phyloP scores from a whole-genome alignment of 768 basidiomycete species.

The Suillus americanus region DNA sequence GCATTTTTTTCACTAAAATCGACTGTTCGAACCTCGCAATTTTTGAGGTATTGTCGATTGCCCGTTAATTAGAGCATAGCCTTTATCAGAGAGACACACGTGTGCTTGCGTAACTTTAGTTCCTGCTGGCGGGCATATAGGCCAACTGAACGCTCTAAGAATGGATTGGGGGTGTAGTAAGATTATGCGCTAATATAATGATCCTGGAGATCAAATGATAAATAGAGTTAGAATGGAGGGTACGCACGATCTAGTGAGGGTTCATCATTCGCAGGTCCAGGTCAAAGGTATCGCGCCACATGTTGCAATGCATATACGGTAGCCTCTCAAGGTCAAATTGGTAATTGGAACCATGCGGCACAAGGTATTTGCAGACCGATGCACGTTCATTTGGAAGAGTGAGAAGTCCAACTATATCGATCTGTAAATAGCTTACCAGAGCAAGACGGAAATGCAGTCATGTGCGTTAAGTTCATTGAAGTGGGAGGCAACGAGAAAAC shows the following conservation, averaged over 20 bases:
- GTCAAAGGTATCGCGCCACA: neutral
- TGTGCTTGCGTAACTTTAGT: neutral
- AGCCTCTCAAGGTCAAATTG: neutral
- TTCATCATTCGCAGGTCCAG: neutral
- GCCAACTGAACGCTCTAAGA: neutral
- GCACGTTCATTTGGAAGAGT: neutral
- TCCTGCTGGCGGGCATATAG: neutral
- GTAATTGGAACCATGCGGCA: neutral
- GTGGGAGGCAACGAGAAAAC: neutral
- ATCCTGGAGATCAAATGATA: neutral
- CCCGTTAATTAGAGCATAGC: neutral
- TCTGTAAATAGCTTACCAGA: neutral
- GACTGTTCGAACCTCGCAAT: neutral
- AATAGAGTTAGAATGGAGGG: neutral
- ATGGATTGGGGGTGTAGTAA: neutral
- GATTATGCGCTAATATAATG: neutral
- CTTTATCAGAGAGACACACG: neutral
- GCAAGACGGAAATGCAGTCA: neutral
- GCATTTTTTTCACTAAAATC: neutral
- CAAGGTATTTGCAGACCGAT: neutral
- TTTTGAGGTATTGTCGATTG: neutral
- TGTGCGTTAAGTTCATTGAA: neutral
- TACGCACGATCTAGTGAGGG: neutral
- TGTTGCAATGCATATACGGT: neutral
- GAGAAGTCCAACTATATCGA: neutral